Evolutionary conservation across 2,329 filamentous ascomycete genomes (phyloP), one percentile per base, ranked within the genome.

Genomic region (Kalaharituber pfeilii): DNA sequence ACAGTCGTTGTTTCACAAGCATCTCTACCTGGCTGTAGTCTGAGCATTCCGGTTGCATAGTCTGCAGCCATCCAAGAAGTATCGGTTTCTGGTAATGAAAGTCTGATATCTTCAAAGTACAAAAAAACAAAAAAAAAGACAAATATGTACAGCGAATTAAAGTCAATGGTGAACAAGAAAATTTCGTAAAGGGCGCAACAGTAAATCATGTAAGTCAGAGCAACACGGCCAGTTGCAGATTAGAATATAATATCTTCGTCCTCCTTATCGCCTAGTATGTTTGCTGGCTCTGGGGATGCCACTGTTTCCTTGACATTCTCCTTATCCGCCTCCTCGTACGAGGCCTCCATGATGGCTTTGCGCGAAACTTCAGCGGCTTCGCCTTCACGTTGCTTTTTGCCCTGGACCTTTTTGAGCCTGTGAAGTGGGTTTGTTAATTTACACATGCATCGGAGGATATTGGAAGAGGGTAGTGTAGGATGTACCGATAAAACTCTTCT

Each of bases 401-500:
- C 78, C 49, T 85, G 84, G 30, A 89, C 84, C 75, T 98, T 98
- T 72, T 98, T 98, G 66, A 98, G 71, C 61, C 91, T 77, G 71
- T 95, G 98, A 98, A 98, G 68, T 98, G 91, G 24, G 42, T 47
- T 68, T 96, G 91, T 73, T 91, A 80, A 70, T 96, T 55, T 45
- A 54, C 56, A n/a, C n/a, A n/a, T n/a, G n/a, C n/a, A n/a, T n/a
- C 24, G 7, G 25, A 39, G 8, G 2, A 15, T n/a, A 18, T 24
- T 24, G 18, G 53, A 51, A 56, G 2, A n/a, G 11, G 42, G 20
- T 33, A 20, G 9, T 47, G 9, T 36, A 24, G 25, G 24, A 7
- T 20, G 52, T 47, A 47, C 42, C 42, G 42, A 47, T 47, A 47
- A 22, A 47, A 47, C 11, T 47, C 42, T 29, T 60, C 57, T 24